Conservation (phyloP, 345 rosid genomes). For the Crucihimalaya himalaica region DNA sequence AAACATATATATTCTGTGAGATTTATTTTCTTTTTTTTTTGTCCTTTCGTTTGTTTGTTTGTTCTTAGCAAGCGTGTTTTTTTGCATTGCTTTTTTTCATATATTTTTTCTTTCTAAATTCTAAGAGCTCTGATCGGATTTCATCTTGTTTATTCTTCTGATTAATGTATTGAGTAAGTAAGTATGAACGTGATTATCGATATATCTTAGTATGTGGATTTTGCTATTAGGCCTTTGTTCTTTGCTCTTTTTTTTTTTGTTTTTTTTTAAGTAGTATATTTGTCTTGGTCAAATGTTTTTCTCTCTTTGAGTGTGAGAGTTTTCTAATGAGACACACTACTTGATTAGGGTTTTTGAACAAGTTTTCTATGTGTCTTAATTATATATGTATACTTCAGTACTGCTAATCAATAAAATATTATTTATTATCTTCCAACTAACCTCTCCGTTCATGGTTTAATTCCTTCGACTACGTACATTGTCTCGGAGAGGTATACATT, state of each 20-base stretch:
- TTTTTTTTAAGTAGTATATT: constrained; percentile 9
- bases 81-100: constrained; percentile 28
- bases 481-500: not conserved
- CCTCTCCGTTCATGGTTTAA: not conserved
- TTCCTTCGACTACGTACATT: constrained; percentile 10
- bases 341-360: constrained; percentile 25
- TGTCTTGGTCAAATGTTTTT: constrained; percentile 28
- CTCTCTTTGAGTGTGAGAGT: constrained; percentile 24
- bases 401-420: constrained; percentile 25
- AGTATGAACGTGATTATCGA: constrained; percentile 29
- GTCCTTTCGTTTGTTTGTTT: constrained; percentile 38
- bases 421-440: not conserved
- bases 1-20: constrained; percentile 36
- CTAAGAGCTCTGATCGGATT: constrained; percentile 22
- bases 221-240: constrained; percentile 7
- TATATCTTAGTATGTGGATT: constrained; percentile 21
- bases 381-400: constrained; percentile 14
- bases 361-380: not conserved
- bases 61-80: constrained; percentile 35
- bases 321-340: constrained; percentile 18
- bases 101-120: constrained; percentile 14
- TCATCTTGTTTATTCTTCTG: constrained; percentile 28
- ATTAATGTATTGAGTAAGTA: constrained; percentile 30
- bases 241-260: not conserved
- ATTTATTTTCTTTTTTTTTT: constrained; percentile 24